Evolutionary conservation across 805 yeast species (phyloP).

Genomic region (Saccharomycopsis olivae): DNA sequence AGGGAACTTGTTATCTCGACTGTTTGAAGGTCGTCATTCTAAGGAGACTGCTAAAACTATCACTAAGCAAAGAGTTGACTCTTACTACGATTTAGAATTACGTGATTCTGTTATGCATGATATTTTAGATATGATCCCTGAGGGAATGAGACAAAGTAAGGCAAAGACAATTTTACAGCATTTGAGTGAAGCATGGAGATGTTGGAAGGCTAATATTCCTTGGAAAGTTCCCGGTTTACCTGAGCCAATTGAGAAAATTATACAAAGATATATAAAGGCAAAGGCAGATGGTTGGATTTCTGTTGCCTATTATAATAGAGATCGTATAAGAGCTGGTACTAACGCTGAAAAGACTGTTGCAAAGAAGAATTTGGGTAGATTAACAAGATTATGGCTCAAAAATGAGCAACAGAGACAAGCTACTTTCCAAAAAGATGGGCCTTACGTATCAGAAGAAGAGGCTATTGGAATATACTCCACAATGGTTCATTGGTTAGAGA

Average conservation of each 20-base stretch:
- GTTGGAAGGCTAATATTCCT: slow-evolving; percentile 98
- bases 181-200: slow-evolving; percentile 96
- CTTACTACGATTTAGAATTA: slow-evolving; percentile 86
- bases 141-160: slow-evolving; percentile 78
- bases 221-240: slow-evolving; percentile 98
- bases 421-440: slow-evolving; percentile 73
- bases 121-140: slow-evolving; percentile 94
- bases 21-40: slow-evolving; percentile 89
- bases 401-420: slow-evolving; percentile 85
- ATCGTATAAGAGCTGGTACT: slow-evolving; percentile 78
- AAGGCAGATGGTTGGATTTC: slow-evolving; percentile 97
- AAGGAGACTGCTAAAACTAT: slow-evolving; percentile 89
- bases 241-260: slow-evolving; percentile 74
- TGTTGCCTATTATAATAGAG: slow-evolving; percentile 87
- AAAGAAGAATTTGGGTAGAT: slow-evolving; percentile 82
- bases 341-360: slow-evolving; percentile 92
- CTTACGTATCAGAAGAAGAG: slow-evolving; percentile 74
- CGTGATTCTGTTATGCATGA: slow-evolving; percentile 94
- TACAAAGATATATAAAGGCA: slow-evolving; percentile 82
- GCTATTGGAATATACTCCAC: slow-evolving; percentile 81
- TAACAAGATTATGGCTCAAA: slow-evolving; percentile 87
- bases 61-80: slow-evolving; percentile 91
- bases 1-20: slow-evolving; percentile 82
- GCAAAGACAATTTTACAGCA: slow-evolving; percentile 86
- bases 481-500: slow-evolving; percentile 86